A percentile compares a stretch with the other conserved stretches of the same genome.
Conservation (phyloP, 1,139 yeast species). For the Suhomyces yuchorum region DNA sequence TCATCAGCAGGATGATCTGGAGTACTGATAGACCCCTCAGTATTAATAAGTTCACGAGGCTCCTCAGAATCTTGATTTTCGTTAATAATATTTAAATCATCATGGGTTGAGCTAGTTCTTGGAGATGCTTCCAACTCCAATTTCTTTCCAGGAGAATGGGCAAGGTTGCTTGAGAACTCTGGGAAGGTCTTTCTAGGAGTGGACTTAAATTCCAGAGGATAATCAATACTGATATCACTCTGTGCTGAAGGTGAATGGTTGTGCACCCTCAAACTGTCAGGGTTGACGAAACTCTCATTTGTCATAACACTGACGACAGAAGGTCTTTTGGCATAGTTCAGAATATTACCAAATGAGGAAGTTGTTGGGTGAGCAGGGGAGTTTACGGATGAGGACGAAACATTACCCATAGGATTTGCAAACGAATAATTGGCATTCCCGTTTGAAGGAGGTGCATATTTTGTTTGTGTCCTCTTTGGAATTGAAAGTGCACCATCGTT, state of each 20-base stretch:
- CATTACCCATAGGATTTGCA: constrained; percentile 20
- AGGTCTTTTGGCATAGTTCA: constrained; percentile 21
- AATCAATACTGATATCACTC: constrained; percentile 37
- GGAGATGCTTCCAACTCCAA: constrained; percentile 3
- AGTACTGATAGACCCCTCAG: not conserved
- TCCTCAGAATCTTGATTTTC: not conserved
- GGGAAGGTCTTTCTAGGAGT: constrained; percentile 19
- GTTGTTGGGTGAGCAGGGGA: constrained; percentile 18
- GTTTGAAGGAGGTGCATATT: constrained; percentile 18
- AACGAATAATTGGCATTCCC: constrained; percentile 7
- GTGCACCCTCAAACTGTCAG: constrained; percentile 22
- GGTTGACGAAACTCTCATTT: constrained; percentile 24
- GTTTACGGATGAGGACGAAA: constrained; percentile 18
- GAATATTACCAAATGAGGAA: constrained; percentile 10
- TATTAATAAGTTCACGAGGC: constrained; percentile 8
- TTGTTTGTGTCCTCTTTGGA: constrained; percentile 18
- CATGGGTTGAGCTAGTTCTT: not conserved
- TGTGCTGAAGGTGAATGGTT: constrained; percentile 33
- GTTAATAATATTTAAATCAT: constrained; percentile 12
- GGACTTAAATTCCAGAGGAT: constrained; percentile 32
- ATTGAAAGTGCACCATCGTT: constrained; percentile 13
- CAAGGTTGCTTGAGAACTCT: not conserved
- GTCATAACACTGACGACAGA: constrained; percentile 32
- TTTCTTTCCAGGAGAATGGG: constrained; percentile 11
- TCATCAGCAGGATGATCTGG: not conserved